A percentile compares a stretch with the other conserved stretches of the same genome.
These are phyloP conservation scores for Leptosphaerulina australis DNA, from an alignment of 2,329 filamentous ascomycete species.

Conservation along the genomic window DNA sequence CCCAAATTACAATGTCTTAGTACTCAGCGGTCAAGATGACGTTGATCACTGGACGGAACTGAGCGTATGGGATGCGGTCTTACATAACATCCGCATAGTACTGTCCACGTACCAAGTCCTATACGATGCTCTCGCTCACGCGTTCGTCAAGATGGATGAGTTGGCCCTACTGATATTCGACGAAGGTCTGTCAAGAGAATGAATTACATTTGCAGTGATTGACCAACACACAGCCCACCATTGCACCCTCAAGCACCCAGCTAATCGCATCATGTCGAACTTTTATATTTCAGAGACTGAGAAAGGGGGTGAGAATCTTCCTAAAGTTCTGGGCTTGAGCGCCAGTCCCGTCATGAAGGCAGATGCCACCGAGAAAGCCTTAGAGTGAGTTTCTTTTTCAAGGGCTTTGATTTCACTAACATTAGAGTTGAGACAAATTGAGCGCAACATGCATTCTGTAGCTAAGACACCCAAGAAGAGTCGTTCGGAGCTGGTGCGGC, in stretches of 20 bases:
- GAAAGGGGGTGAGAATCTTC: constrained; percentile 48
- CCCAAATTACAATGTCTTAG: constrained; percentile 61
- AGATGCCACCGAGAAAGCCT: constrained; percentile 53
- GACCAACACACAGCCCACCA: constrained; percentile 67
- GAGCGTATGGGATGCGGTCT: constrained; percentile 68
- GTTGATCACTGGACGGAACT: constrained; percentile 75
- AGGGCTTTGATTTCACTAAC: constrained; percentile 19
- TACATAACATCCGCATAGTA: constrained; percentile 71
- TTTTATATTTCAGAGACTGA: constrained; percentile 66
- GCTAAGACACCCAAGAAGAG: constrained; percentile 72
- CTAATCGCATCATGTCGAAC: constrained; percentile 72
- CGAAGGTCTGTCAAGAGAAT: constrained; percentile 62
- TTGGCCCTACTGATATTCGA: constrained; percentile 79
- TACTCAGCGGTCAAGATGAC: constrained; percentile 71
- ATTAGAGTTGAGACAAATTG: constrained; percentile 57
- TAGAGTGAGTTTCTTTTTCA: constrained; percentile 52
- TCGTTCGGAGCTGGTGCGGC: constrained; percentile 70
- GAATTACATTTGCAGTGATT: neutral
- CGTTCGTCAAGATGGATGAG: constrained; percentile 68
- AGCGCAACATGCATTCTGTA: constrained; percentile 71
- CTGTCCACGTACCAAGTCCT: constrained; percentile 79
- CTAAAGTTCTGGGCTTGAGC: constrained; percentile 77
- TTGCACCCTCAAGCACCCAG: constrained; percentile 67
- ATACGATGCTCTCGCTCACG: constrained; percentile 74
- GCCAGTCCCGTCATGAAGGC: constrained; percentile 76